These are phyloP conservation scores for Beauveria pseudobassiana DNA, from an alignment of 2,329 filamentous ascomycete genomes.

Conservation along the genomic window DNA sequence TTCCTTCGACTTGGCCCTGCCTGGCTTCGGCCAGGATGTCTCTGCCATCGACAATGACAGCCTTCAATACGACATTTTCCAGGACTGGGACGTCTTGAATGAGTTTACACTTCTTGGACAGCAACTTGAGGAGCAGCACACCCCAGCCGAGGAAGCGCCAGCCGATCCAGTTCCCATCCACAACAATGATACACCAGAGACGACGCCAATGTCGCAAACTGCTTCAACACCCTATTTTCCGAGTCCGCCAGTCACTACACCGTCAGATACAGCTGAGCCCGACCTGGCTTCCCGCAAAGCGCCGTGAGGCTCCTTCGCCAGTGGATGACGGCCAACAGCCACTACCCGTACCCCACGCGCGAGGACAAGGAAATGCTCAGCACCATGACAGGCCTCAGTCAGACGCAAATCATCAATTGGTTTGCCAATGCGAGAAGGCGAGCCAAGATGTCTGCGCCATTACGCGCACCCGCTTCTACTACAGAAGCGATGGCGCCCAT, in stretches of 20 bases:
- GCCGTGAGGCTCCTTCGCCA: slow-evolving; percentile 69
- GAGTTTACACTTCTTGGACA: slow-evolving; percentile 5
- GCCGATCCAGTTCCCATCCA: not conserved
- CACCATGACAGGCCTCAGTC: slow-evolving; percentile 64
- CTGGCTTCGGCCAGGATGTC: not conserved
- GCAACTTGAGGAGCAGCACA: not conserved
- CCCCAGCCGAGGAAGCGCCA: not conserved
- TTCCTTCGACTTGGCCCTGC: slow-evolving; percentile 5
- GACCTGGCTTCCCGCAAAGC: slow-evolving; percentile 51
- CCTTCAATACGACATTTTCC: slow-evolving; percentile 2
- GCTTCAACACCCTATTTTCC: not conserved
- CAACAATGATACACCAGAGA: not conserved
- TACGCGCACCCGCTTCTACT: slow-evolving; percentile 46
- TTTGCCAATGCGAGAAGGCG: slow-evolving; percentile 76
- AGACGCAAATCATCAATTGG: slow-evolving; percentile 80
- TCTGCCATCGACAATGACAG: not conserved
- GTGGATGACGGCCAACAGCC: slow-evolving; percentile 67
- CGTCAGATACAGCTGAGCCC: not conserved
- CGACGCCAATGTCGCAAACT: not conserved
- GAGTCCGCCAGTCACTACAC: not conserved
- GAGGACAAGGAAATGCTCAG: slow-evolving; percentile 71
- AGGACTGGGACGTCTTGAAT: slow-evolving; percentile 8
- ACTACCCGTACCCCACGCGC: slow-evolving; percentile 77
- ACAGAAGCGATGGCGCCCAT: slow-evolving; percentile 30
- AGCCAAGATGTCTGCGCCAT: slow-evolving; percentile 60